These are phyloP conservation scores for Taphrina betulina DNA, from an alignment of 1,139 yeast genomes.

Conservation along the genomic window DNA sequence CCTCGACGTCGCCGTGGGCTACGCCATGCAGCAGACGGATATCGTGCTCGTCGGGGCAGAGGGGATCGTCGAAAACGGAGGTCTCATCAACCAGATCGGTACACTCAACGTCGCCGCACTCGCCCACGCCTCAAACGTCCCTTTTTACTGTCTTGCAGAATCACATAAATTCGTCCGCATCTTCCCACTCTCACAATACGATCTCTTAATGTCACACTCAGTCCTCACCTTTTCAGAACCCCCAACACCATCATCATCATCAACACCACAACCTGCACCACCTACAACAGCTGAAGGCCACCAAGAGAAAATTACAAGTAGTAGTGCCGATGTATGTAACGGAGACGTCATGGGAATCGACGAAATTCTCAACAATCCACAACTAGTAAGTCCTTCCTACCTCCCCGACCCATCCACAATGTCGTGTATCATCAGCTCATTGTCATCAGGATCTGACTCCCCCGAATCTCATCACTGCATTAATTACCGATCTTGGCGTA, in stretches of 20 bases:
- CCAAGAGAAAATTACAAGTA: slow-evolving; percentile 18
- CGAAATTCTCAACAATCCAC: slow-evolving; percentile 50
- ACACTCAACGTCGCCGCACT: slow-evolving; percentile 92
- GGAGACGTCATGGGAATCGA: slow-evolving; percentile 38
- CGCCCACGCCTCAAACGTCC: slow-evolving; percentile 86
- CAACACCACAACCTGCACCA: slow-evolving; percentile 34
- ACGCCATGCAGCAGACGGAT: slow-evolving; percentile 84
- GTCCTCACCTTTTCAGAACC: slow-evolving; percentile 45
- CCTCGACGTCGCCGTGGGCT: slow-evolving; percentile 93
- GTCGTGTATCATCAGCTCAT: too few species aligned
- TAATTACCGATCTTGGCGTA: slow-evolving; percentile 94
- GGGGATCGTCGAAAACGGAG: slow-evolving; percentile 98
- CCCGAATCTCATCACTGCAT: slow-evolving; percentile 90
- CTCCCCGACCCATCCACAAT: too few species aligned
- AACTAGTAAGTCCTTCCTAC: slow-evolving; percentile 1
- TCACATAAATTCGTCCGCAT: slow-evolving; percentile 89
- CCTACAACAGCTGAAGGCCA: not conserved
- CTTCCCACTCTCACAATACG: slow-evolving; percentile 92
- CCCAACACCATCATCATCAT: slow-evolving; percentile 37
- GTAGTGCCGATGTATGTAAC: slow-evolving; percentile 23
- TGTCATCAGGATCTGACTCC: slow-evolving; percentile 81
- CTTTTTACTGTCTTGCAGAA: slow-evolving; percentile 91
- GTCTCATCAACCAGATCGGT: slow-evolving; percentile 93
- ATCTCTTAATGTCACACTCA: slow-evolving; percentile 58
- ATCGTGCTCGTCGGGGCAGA: slow-evolving; percentile 96